Conservation (phyloP, 1,284 basidiomycete species). For the Heimioporus punctisporus region DNA sequence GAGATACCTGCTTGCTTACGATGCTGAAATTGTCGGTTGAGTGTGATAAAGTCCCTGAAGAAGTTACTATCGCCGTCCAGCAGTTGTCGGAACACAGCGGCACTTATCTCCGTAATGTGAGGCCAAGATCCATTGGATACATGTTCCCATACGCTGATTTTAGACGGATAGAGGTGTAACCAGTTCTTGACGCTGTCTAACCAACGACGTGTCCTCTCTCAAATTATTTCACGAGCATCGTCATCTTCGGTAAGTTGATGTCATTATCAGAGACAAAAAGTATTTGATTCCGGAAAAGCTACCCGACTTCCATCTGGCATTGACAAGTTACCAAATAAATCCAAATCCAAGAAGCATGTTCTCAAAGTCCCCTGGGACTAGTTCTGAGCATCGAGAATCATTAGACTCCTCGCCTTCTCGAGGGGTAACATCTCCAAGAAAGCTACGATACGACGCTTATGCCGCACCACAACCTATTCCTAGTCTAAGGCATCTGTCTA, state of each 20-base stretch:
- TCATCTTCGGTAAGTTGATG: slow-evolving; percentile 51
- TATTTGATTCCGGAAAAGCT: slow-evolving; percentile 44
- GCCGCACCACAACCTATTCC: slow-evolving; percentile 54
- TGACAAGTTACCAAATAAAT: slow-evolving; percentile 40
- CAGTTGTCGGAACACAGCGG: slow-evolving; percentile 45
- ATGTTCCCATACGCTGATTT: slow-evolving; percentile 3
- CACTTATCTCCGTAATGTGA: slow-evolving; percentile 57
- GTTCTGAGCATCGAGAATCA: slow-evolving; percentile 8
- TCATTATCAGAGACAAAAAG: not conserved
- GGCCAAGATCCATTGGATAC: slow-evolving; percentile 19
- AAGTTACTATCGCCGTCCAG: slow-evolving; percentile 44
- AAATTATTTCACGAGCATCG: slow-evolving; percentile 45
- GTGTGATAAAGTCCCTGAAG: slow-evolving; percentile 53
- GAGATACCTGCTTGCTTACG: slow-evolving; percentile 68
- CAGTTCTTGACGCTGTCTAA: slow-evolving; percentile 56
- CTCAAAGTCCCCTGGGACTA: slow-evolving; percentile 11
- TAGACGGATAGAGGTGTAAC: slow-evolving; percentile 55
- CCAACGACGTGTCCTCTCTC: slow-evolving; percentile 44
- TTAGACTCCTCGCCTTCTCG: slow-evolving; percentile 36
- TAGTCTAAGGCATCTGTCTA: slow-evolving; percentile 41
- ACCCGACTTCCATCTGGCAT: slow-evolving; percentile 63
- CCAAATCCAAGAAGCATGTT: slow-evolving; percentile 4
- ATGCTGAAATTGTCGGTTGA: slow-evolving; percentile 67
- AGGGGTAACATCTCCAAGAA: slow-evolving; percentile 37
- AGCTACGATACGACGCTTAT: slow-evolving; percentile 73